Evolutionary conservation across 768 basidiomycete genomes (phyloP), one percentile per base, ranked within the genome.

Genomic region (Mycena kentingensis): DNA sequence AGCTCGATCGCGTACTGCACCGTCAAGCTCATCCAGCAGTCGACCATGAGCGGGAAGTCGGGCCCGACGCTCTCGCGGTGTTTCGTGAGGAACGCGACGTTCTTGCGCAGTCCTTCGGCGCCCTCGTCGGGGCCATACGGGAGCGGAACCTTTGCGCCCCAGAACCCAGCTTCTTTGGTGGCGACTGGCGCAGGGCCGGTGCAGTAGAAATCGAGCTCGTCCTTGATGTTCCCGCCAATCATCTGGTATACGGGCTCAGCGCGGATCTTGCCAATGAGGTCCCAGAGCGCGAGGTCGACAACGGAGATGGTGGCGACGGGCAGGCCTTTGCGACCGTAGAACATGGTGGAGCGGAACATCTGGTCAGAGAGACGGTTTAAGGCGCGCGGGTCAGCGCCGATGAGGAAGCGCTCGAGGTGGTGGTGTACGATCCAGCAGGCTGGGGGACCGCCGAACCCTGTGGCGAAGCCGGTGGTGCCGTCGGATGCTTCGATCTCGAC

Each of bases 221-320:
- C 67, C 49, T 68, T 67, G 13, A 64, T 66, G 13, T 57, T 42
- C n/a, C 67, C 67, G 21, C 67, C 67, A 41, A 68, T 68, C 61
- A 68, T 61, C 60, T 68, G 64, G 49, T 68, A 68, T 28, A 68
- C 65, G 7, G 67, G 67, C 51, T 68, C 67, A 7, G 60, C 58
- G 18, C 67, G 58, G 18, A 68, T 53, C 53, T 68, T 68, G 19
- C 67, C 67, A 4, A 68, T 39, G 13, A 68, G 57, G 34, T 68
- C 67, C 67, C 67, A 68, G 22, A 68, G 57, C 24, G 67, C 67
- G n/a, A 68, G 62, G 35, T 68, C 67, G 12, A 68, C 61, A 46
- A 63, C 65, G 39, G 61, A 63, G 46, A 68, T 68, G n/a, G 63
- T 66, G 0, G 67, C 65, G 47, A 68, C 55, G 15, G 66, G 63